phyloP scores from a whole-genome alignment of 768 basidiomycete species.

The Tylopilus sp. region DNA sequence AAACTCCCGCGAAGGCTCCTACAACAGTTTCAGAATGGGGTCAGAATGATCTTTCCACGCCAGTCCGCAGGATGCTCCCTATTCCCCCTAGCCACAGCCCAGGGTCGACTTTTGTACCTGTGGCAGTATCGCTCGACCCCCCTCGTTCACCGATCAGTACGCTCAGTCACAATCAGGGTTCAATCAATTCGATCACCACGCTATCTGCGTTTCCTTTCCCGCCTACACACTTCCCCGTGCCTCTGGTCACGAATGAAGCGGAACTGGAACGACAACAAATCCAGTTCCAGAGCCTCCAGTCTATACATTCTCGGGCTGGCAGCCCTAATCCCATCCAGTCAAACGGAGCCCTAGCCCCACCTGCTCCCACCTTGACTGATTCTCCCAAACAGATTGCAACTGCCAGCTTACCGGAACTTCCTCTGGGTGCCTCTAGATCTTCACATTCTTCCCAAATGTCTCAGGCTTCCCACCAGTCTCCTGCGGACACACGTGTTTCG shows the following conservation, averaged over 20 bases:
- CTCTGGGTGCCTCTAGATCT: constrained; percentile 1
- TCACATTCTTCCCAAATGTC: constrained; percentile 5
- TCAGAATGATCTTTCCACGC: constrained; percentile 18
- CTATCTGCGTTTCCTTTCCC: constrained; percentile 72
- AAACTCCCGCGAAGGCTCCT: neutral
- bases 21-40: constrained; percentile 30
- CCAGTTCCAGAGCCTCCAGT: constrained; percentile 22
- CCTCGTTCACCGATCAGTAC: constrained; percentile 24
- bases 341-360: neutral
- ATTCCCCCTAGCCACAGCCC: constrained; percentile 16
- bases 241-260: constrained; percentile 34
- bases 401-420: constrained; percentile 3
- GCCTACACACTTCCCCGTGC: constrained; percentile 68
- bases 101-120: constrained; percentile 8
- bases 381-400: constrained; percentile 21
- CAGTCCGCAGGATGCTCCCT: constrained; percentile 20
- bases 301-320: constrained; percentile 11
- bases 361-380: constrained; percentile 12
- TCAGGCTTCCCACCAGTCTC: constrained; percentile 3
- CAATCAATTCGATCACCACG: constrained; percentile 53
- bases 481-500: neutral
- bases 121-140: constrained; percentile 14
- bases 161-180: constrained; percentile 24
- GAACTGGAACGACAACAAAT: constrained; percentile 26
- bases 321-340: constrained; percentile 13